A percentile compares a stretch with the other conserved stretches of the same genome.
Conservation (phyloP, 805 yeast genomes). For the Yamadazyma sp. region DNA sequence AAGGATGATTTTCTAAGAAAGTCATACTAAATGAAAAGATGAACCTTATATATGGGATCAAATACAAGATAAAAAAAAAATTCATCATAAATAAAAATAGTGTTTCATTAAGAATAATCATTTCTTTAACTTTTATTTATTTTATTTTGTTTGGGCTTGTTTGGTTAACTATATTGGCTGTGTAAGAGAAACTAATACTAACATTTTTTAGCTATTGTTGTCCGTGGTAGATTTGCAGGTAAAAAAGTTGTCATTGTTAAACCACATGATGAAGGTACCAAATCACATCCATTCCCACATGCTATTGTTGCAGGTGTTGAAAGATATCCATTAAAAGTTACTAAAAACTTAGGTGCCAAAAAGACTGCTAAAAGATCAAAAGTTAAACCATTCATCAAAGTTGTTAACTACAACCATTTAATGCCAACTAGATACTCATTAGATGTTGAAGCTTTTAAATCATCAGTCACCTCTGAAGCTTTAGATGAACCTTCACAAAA, state of each 20-base stretch:
- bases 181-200: slow-evolving; percentile 32
- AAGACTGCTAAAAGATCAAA: slow-evolving; percentile 95
- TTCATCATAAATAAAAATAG: too few relatives aligned
- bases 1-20: too few relatives aligned
- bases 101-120: too few relatives aligned
- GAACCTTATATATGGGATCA: too few relatives aligned
- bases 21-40: too few relatives aligned
- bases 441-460: slow-evolving; percentile 94
- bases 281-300: slow-evolving; percentile 98
- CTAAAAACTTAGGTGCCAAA: slow-evolving; percentile 94
- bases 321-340: slow-evolving; percentile 95
- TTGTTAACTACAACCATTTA: slow-evolving; percentile 98
- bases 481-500: slow-evolving; percentile 97
- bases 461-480: slow-evolving; percentile 87
- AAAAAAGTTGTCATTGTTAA: slow-evolving; percentile 99
- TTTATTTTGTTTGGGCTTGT: too few relatives aligned
- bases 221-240: slow-evolving; percentile 99
- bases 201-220: slow-evolving; percentile 83
- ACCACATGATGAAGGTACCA: slow-evolving; percentile 98
- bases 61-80: too few relatives aligned
- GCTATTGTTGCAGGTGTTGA: slow-evolving; percentile 99
- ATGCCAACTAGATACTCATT: slow-evolving; percentile 99
- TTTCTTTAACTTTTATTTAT: too few relatives aligned
- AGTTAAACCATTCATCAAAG: slow-evolving; percentile 99
- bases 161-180: too few relatives aligned